Evolutionary conservation across 2,329 filamentous ascomycete genomes (phyloP).

Genomic region (Fusarium clavum): DNA sequence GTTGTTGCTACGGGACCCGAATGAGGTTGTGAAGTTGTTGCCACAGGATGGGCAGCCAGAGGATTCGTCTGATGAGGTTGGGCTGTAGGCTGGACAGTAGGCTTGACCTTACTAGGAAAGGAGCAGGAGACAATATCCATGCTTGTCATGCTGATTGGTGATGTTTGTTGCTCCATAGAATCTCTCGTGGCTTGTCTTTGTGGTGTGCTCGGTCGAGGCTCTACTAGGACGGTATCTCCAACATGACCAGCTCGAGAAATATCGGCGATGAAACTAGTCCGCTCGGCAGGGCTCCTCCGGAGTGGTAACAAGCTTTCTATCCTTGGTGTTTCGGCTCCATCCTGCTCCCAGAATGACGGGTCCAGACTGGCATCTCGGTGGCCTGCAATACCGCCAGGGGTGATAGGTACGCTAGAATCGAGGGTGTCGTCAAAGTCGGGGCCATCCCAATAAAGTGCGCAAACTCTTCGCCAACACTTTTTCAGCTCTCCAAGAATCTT

Average conservation of each 20-base stretch:
- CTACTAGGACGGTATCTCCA: slow-evolving; percentile 58
- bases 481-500: slow-evolving; percentile 96
- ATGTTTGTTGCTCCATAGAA: slow-evolving; percentile 48
- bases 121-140: slow-evolving; percentile 73
- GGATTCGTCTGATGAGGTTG: slow-evolving; percentile 53
- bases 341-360: slow-evolving; percentile 65
- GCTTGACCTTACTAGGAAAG: slow-evolving; percentile 66
- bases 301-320: slow-evolving; percentile 56
- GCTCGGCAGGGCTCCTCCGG: slow-evolving; percentile 38
- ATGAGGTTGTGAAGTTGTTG: slow-evolving; percentile 61
- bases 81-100: slow-evolving; percentile 47
- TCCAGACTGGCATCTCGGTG: slow-evolving; percentile 67
- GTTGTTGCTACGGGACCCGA: slow-evolving; percentile 67
- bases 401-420: slow-evolving; percentile 73
- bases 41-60: slow-evolving; percentile 67
- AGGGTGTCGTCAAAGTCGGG: slow-evolving; percentile 72
- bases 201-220: slow-evolving; percentile 61
- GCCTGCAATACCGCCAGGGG: slow-evolving; percentile 79
- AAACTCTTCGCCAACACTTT: slow-evolving; percentile 95
- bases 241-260: slow-evolving; percentile 60
- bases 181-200: slow-evolving; percentile 51
- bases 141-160: slow-evolving; percentile 69
- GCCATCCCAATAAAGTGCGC: slow-evolving; percentile 88
- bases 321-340: slow-evolving; percentile 58
- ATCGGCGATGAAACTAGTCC: slow-evolving; percentile 60